Evolutionary conservation across 768 basidiomycete species (phyloP), one percentile per base, ranked within the genome.

Genomic region (Naematelia aurantialba): DNA sequence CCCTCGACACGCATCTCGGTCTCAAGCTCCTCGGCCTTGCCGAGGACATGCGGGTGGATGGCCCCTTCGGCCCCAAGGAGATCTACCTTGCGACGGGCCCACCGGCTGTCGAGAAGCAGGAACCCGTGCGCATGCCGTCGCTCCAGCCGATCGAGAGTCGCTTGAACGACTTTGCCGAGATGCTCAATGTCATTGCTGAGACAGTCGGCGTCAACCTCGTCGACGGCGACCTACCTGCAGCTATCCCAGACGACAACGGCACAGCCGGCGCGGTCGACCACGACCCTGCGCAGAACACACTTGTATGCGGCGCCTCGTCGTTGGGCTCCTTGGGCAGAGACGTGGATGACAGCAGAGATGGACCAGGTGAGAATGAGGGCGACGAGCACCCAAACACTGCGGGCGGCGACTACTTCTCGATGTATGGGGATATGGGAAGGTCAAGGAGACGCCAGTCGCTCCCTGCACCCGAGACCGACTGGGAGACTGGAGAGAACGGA

Each of bases 111-210:
- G 30, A 29, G 34, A 4, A 8, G 24, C 2, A 52, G 8, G 27
- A 22, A 1, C 4, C 50, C 21, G 52, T 53, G 30, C 42, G 12
- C 12, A 24, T 17, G 3, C 44, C n/a, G 44, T 21, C 2, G 3
- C 45, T 52, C 42, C 14, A 52, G 25, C 10, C 46, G 25, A 52
- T 52, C 21, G 45, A 22, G 52, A 55, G 49, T 26, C 57, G 54
- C 46, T 48, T 69, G 8, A 62, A 69, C 50, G 62, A 62, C 3
- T 58, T 66, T 22, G 59, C 61, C 4, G 57, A 42, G 14, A 64
- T 65, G 60, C 61, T 69, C 29, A 64, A 66, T 30, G 58, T 56
- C 13, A 66, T 69, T 42, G 65, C 68, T n/a, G 58, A 60, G 45
- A 59, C 45, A 1, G 58, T 63, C 17, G 65, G 68, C 1, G 58